Evolutionary conservation across 2,329 filamentous ascomycete species (phyloP), one percentile per base, ranked within the genome.

Genomic region (Fusarium hainanense): DNA sequence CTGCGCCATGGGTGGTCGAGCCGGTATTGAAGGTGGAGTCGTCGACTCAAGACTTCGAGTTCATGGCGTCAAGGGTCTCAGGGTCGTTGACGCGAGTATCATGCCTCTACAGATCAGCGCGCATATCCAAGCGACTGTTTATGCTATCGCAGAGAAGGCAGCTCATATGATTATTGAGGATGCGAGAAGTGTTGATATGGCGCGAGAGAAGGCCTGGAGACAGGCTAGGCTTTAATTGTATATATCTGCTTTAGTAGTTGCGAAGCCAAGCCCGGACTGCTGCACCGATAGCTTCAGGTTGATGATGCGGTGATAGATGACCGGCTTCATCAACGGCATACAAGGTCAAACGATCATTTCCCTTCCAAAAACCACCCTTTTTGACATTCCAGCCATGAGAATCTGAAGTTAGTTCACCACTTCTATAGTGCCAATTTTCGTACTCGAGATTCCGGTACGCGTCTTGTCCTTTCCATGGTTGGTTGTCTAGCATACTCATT

Each of bases 121-220:
- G 1, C 78, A 80, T 52, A 70, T 77, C 10, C 76, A 77, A 47
- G 74, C 77, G 1, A 81, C 80, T 0, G 72, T 81, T 2, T 81
- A 81, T 47, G 79, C 79, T 13, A 77, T 81, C 21, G 79, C 79
- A 1, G 77, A 78, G 57, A 77, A 72, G 34, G 77, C 70, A 2
- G 73, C 73, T 5, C 62, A 75, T 16, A 74, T 75, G 71, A 71
- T 75, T 49, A 25, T 74, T 5, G 68, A 74, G 20, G 72, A 74
- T 47, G 37, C 27, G 1, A 62, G 25, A 18, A 46, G 30, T 23
- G 34, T 23, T 10, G 54, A 66, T 7, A 34, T 41, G 9, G 28
- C 30, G 1, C 25, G 14, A 0, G 27, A 34, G 8, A 41, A 13
- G 4, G 14, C 51, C 1, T 3, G 23, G 23, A 40, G n/a, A 5